Percentiles rank a stretch among this genome's conserved stretches.
These are phyloP conservation scores for Acacia acuminata DNA, from an alignment of 306 rosid species.

Conservation along the genomic window DNA sequence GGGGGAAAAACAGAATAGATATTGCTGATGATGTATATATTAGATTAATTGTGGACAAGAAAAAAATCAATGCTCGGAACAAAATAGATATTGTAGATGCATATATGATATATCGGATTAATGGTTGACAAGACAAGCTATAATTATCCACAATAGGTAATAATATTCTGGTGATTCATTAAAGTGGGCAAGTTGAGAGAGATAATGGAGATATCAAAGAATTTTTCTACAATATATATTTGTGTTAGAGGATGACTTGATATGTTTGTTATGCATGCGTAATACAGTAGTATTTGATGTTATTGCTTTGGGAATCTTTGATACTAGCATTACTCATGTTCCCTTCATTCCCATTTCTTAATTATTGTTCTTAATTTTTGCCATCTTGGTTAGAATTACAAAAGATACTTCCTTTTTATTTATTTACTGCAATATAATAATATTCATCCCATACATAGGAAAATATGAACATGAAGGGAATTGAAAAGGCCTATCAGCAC, in stretches of 20 bases:
- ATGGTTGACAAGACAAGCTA: background rate
- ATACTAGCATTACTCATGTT: background rate
- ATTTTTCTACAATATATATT: background rate
- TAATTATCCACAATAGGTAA: background rate
- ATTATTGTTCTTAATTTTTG: background rate
- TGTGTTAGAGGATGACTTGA: background rate
- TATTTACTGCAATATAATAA: too few relatives aligned
- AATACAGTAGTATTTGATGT: background rate
- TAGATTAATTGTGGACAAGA: background rate
- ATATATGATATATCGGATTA: background rate
- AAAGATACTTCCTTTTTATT: too few relatives aligned
- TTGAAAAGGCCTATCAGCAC: too few relatives aligned
- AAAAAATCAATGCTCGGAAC: background rate
- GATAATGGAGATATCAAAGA: slow-evolving; percentile 20
- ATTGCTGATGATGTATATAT: too few relatives aligned
- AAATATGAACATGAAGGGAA: too few relatives aligned
- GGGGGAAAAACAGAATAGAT: too few relatives aligned
- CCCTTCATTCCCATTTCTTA: background rate
- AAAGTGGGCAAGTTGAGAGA: slow-evolving; percentile 24
- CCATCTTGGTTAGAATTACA: background rate
- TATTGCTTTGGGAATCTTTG: background rate
- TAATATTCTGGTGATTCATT: background rate
- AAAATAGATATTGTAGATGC: background rate
- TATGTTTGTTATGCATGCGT: background rate
- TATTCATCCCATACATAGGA: too few relatives aligned